Evolutionary conservation across 1,284 basidiomycete species (phyloP).

Genomic region (Pisolithus thermaeus): DNA sequence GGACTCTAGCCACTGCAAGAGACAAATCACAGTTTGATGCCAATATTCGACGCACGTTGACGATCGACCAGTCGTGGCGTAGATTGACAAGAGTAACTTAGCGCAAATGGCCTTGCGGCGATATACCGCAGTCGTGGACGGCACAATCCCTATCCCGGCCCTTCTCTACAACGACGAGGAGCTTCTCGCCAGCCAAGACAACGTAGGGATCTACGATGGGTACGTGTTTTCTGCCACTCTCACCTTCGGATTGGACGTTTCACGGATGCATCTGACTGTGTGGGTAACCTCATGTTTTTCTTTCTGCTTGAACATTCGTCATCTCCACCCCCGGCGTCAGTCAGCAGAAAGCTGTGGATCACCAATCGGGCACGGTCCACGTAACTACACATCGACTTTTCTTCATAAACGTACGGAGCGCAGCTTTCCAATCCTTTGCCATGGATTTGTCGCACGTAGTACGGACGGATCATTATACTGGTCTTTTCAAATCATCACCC

Average conservation of each 20-base stretch:
- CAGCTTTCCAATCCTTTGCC: slow-evolving; percentile 48
- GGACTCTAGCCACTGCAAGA: no score
- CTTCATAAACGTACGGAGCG: slow-evolving; percentile 62
- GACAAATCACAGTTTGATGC: no score
- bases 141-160: slow-evolving; percentile 67
- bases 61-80: no score
- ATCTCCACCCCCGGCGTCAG: slow-evolving; percentile 37
- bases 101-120: slow-evolving; percentile 46
- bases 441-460: slow-evolving; percentile 63
- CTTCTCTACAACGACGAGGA: slow-evolving; percentile 78
- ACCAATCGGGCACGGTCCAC: slow-evolving; percentile 69
- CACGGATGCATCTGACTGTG: not conserved
- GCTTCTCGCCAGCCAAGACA: slow-evolving; percentile 65
- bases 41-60: no score
- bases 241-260: not conserved
- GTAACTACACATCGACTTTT: slow-evolving; percentile 84
- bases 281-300: no score
- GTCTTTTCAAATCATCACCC: slow-evolving; percentile 85
- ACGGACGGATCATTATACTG: slow-evolving; percentile 87
- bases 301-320: slow-evolving; percentile 1
- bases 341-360: slow-evolving; percentile 70
- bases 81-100: no score
- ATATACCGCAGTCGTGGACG: slow-evolving; percentile 54
- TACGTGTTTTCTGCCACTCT: slow-evolving; percentile 33
- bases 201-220: slow-evolving; percentile 89